A percentile compares a stretch with the other conserved stretches of the same genome.
phyloP scores from a whole-genome alignment of 371 early-diverging fungal genomes.

The Mucor ambiguus region DNA sequence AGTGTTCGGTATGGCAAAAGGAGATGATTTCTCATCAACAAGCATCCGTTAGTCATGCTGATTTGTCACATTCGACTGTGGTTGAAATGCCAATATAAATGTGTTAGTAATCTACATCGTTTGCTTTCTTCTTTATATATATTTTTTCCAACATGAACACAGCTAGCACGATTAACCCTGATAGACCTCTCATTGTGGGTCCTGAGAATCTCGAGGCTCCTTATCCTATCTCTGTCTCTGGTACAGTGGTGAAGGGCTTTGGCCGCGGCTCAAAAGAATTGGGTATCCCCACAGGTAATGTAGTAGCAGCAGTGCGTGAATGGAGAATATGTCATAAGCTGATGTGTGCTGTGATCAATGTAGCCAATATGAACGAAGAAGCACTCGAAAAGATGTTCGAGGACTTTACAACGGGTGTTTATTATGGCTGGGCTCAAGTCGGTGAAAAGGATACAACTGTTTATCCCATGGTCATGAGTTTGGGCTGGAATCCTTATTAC shows the following conservation, averaged over 20 bases:
- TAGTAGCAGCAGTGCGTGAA: not conserved
- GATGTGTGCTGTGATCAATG: not conserved
- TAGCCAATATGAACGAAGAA: constrained; percentile 89
- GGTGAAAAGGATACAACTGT: constrained; percentile 53
- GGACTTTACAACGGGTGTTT: constrained; percentile 83
- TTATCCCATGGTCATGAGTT: constrained; percentile 97
- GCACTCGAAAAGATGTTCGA: constrained; percentile 70
- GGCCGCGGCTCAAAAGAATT: constrained; percentile 96
- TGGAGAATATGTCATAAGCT: not conserved
- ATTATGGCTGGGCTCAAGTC: constrained; percentile 93
- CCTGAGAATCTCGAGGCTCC: constrained; percentile 56
- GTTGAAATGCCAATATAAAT: not conserved
- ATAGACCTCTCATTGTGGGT: constrained; percentile 64
- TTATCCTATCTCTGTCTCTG: constrained; percentile 76
- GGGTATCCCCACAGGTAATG: constrained; percentile 94
- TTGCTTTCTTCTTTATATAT: not conserved
- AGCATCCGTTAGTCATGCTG: not conserved
- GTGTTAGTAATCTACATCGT: not conserved
- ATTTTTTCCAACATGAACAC: constrained; percentile 1
- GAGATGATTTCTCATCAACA: not conserved
- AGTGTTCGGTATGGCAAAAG: not conserved
- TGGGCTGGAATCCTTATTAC: constrained; percentile 99
- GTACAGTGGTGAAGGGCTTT: constrained; percentile 88
- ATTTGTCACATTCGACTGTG: constrained; percentile 6
- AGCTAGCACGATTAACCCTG: constrained; percentile 35